Base-by-base conservation (phyloP, 176 grass and related monocot species). In the Carex parvula region DNA sequence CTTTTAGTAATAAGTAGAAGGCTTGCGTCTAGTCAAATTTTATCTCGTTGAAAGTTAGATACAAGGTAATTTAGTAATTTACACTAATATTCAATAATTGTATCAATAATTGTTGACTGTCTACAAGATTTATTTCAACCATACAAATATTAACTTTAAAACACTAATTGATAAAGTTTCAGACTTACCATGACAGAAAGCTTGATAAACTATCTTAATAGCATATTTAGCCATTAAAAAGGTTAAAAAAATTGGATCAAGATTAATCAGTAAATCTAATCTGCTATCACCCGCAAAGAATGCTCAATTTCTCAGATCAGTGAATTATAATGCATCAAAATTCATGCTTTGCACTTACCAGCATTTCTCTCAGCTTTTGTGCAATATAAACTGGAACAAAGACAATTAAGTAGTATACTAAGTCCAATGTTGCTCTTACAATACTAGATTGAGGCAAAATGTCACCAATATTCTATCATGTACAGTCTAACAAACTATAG, bases 321-420 rank as follows among this genome's bases (percentile, higher is more conserved):
- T 50, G 90, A 92, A 78, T 29, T 29, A 90, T 87, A 92, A 94
- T 61, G 87, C 65, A 85, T 92, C 87, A 63, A 94, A 94, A 77
- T 94, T 68, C 0, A 5, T 10, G 8, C 22, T 55, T 29, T 29
- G 84, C 74, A 24, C 41, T 64, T 16, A 89, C 86, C 66, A 85
- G 13, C 54, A 91, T 74, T 14, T 65, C 55, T 48, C n/a, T 84
- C 84, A 91, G 48, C 48, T 64, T 97, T 42, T 67, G 83, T 68
- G 86, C 77, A 81, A 85, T 79, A 90, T 77, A 83, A 88, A 64
- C 92, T 91, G 84, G 70, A 62, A 75, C 64, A 64, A 35, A 81
- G 82, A 37, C 12, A 64, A 74, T 85, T 21, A 79, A 80, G 5
- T 81, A 8, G 56, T 82, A 26, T 83, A 55, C 79, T 85, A 29